Percentiles rank a stretch among this genome's conserved stretches.
Conservation (phyloP, 2,329 filamentous ascomycete genomes). For the Pochonia chlamydosporia region DNA sequence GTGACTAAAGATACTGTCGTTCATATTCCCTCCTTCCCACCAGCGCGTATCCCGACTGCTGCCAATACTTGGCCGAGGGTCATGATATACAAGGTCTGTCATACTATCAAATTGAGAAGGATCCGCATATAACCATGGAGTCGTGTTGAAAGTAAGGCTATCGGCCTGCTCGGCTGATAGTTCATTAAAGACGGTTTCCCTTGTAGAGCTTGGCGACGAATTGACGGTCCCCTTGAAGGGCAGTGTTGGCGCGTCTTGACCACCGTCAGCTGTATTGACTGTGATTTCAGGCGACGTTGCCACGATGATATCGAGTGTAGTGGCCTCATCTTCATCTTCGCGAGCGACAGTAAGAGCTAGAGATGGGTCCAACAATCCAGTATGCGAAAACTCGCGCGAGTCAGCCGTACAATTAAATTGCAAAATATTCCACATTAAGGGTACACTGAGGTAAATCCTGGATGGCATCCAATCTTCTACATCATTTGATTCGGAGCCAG, state of each 20-base stretch:
- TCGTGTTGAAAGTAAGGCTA: slow-evolving; percentile 33
- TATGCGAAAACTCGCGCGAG: slow-evolving; percentile 26
- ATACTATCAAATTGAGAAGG: slow-evolving; percentile 32
- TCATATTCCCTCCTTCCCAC: slow-evolving; percentile 35
- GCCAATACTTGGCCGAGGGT: slow-evolving; percentile 19
- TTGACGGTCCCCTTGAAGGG: slow-evolving; percentile 25
- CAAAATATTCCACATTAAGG: slow-evolving; percentile 47
- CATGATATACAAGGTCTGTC: slow-evolving; percentile 27
- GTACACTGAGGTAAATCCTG: slow-evolving; percentile 45
- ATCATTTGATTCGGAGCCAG: slow-evolving; percentile 40
- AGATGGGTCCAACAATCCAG: slow-evolving; percentile 36
- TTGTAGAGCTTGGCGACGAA: slow-evolving; percentile 16
- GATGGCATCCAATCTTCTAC: slow-evolving; percentile 47
- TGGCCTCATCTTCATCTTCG: slow-evolving; percentile 28
- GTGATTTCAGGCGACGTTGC: slow-evolving; percentile 45
- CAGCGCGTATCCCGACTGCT: slow-evolving; percentile 25
- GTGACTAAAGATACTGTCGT: slow-evolving; percentile 32
- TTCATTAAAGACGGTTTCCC: slow-evolving; percentile 21
- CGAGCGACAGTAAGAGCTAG: slow-evolving; percentile 25
- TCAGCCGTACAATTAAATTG: slow-evolving; percentile 39
- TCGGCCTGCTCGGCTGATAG: slow-evolving; percentile 26
- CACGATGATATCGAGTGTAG: slow-evolving; percentile 42
- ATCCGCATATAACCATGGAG: slow-evolving; percentile 38
- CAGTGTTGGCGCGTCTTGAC: slow-evolving; percentile 39
- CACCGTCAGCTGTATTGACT: slow-evolving; percentile 45